Evolutionary conservation across 345 rosid genomes (phyloP), one percentile per base, ranked within the genome.

Genomic region (Trapa bicornis): DNA sequence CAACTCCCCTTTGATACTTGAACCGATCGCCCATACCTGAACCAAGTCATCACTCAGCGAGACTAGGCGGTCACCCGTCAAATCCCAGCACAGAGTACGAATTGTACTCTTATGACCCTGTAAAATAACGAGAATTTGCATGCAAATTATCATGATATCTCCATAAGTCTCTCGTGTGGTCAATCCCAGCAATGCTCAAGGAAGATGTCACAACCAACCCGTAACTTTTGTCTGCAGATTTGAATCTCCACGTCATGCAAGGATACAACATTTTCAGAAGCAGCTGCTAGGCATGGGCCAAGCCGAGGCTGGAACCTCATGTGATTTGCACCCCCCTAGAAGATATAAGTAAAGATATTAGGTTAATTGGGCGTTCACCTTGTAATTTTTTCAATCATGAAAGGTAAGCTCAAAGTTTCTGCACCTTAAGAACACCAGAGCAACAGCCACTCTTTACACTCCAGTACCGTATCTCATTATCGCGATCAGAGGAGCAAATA

Each of bases 401-500:
- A 48, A 16, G 17, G 14, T 58, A 32, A 35, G 63, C 33, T 3
- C 33, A 58, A 54, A 47, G 22, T 1, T 2, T 16, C 47, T 75
- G 29, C 29, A 84, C 94, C 87, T 82, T 88, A 60, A 75, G 62
- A 74, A 84, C 79, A 65, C 86, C 86, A 58, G 80, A 82, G 75
- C 83, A 80, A 69, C 79, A 75, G 32, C 88, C 94, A 68, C 83
- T 85, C 73, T 77, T 85, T 68, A 88, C 82, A 43, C 85, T 88
- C 94, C 94, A 88, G 68, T 78, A 88, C 42, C 94, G 87, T 69
- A 81, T 82, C 77, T 88, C 94, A 38, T 72, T 76, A 73, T 71
- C 71, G 29, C 68, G 71, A 74, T 88, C 94, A n/a, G 84, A 88
- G 6, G 94, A 88, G 75, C 81, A 88, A 66, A 88, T 70, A 56